Percentiles rank a stretch among this genome's conserved stretches.
phyloP scores from a whole-genome alignment of 2,329 filamentous ascomycete species.

The Trichophyton verrucosum region DNA sequence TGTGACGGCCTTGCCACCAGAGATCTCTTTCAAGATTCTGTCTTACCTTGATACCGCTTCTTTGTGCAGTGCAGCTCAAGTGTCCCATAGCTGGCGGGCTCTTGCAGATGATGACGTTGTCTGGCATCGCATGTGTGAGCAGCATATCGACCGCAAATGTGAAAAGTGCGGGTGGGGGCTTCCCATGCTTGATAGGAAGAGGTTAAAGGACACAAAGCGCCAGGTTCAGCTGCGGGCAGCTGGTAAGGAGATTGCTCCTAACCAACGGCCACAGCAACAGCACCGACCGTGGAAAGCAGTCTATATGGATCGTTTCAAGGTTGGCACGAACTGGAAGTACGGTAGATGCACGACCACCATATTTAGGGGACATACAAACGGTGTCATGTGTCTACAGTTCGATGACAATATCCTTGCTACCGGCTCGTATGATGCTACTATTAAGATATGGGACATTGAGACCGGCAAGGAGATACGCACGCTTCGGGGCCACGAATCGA shows the following conservation, averaged over 20 bases:
- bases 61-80: slow-evolving; percentile 88
- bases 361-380: slow-evolving; percentile 79
- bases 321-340: slow-evolving; percentile 96
- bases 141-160: slow-evolving; percentile 88
- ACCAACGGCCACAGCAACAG: slow-evolving; percentile 13
- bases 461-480: slow-evolving; percentile 79
- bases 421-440: slow-evolving; percentile 86
- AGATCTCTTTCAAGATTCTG: slow-evolving; percentile 87
- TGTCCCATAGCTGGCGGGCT: slow-evolving; percentile 74
- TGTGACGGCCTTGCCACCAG: slow-evolving; percentile 70
- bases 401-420: slow-evolving; percentile 86
- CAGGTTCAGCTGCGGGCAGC: slow-evolving; percentile 56
- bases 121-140: slow-evolving; percentile 97
- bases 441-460: slow-evolving; percentile 93
- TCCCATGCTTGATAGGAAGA: slow-evolving; percentile 76
- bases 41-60: slow-evolving; percentile 88
- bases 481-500: slow-evolving; percentile 65
- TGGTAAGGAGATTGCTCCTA: slow-evolving; percentile 5
- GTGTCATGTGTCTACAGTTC: slow-evolving; percentile 67
- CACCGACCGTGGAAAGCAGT: slow-evolving; percentile 86
- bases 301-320: slow-evolving; percentile 88
- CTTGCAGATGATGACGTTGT: slow-evolving; percentile 96
- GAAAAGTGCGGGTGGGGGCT: slow-evolving; percentile 93
- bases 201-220: slow-evolving; percentile 72
- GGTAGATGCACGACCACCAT: slow-evolving; percentile 74